Conservation (phyloP, 2,329 filamentous ascomycete genomes). For the Ophiosphaerella herpotricha region DNA sequence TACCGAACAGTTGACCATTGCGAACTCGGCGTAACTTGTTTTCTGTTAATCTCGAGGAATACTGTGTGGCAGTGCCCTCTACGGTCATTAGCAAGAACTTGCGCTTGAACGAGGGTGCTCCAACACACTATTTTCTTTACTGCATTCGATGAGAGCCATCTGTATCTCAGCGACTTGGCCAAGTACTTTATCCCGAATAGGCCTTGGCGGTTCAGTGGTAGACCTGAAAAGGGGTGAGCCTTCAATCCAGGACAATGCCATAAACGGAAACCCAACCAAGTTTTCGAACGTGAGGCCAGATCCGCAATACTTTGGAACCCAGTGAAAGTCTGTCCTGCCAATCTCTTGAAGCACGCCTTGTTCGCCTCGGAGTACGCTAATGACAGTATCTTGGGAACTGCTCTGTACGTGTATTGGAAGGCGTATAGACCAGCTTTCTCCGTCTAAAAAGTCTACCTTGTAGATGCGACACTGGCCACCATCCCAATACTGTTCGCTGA, state of each 20-base stretch:
- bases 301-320: constrained; percentile 8
- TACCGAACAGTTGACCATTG: constrained; percentile 5
- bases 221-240: constrained; percentile 8
- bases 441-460: constrained; percentile 9
- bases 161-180: constrained; percentile 9
- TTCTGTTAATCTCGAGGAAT: constrained; percentile 8
- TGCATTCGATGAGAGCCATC: constrained; percentile 9
- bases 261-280: constrained; percentile 8
- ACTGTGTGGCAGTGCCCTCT: constrained; percentile 4
- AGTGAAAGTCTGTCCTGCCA: constrained; percentile 6
- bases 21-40: constrained; percentile 6
- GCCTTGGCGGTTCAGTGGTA: constrained; percentile 4
- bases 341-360: constrained; percentile 11
- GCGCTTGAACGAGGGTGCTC: constrained; percentile 1
- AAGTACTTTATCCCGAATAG: constrained; percentile 13
- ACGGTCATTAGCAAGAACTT: constrained; percentile 5
- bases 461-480: constrained; percentile 11
- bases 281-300: constrained; percentile 12
- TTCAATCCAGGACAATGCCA: constrained; percentile 11
- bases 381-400: constrained; percentile 8
- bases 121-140: constrained; percentile 8
- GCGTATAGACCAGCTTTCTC: constrained; percentile 7
- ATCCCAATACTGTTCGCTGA: constrained; percentile 8
- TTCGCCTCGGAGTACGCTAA: constrained; percentile 9
- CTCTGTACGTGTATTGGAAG: not conserved